Evolutionary conservation across 768 basidiomycete genomes (phyloP).

Genomic region (Leccinum broughii): DNA sequence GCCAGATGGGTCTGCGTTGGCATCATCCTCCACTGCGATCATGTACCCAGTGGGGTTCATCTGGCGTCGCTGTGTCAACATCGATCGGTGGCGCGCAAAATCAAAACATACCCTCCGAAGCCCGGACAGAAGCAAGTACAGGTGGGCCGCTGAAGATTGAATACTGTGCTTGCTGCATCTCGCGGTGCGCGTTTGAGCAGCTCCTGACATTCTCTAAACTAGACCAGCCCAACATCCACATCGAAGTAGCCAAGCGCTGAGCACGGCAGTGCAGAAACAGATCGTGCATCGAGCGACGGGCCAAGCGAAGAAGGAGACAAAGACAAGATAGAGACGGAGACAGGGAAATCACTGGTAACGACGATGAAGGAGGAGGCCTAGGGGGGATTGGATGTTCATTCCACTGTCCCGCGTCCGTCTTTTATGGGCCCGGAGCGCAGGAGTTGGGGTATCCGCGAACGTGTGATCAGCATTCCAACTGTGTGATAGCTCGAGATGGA

Average conservation of each 20-base stretch:
- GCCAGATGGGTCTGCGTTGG: background rate
- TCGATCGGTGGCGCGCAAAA: background rate
- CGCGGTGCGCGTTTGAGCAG: background rate
- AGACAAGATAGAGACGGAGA: background rate
- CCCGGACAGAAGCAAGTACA: accelerated
- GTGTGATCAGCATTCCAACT: background rate
- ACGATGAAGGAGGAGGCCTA: background rate
- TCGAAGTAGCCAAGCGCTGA: background rate
- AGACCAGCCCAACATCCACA: background rate
- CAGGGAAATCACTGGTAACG: background rate
- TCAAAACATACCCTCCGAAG: background rate
- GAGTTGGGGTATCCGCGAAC: background rate
- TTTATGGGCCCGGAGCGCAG: background rate
- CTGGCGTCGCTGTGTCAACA: background rate
- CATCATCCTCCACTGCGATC: background rate
- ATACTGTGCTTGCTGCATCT: background rate
- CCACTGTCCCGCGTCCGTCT: background rate
- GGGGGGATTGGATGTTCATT: background rate
- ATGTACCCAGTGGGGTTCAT: background rate
- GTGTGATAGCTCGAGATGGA: background rate
- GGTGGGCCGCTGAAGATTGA: background rate
- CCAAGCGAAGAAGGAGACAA: background rate
- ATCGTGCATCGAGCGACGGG: background rate
- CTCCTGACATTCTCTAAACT: background rate
- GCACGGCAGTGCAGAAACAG: background rate